A percentile compares a stretch with the other conserved stretches of the same genome.
phyloP scores from a whole-genome alignment of 176 grass and related monocot species.

The Canna indica region DNA sequence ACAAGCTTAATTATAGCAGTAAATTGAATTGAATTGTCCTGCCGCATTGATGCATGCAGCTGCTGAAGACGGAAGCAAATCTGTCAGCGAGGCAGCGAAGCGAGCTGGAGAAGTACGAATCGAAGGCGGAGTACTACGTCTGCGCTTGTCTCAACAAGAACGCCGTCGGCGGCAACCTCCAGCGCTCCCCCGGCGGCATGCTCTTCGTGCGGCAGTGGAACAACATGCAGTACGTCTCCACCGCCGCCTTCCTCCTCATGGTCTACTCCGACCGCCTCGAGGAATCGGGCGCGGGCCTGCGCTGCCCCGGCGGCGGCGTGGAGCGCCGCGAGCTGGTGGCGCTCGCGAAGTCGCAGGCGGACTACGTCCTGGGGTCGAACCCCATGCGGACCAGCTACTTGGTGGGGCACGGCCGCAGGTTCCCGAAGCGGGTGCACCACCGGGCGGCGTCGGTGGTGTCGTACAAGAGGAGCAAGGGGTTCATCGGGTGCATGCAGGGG shows the following conservation, averaged over 20 bases:
- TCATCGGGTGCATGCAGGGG: conserved; percentile 15
- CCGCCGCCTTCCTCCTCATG: conserved; percentile 8
- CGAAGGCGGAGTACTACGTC: conserved; percentile 9
- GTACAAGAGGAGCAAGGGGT: conserved; percentile 1
- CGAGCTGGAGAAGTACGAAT: background rate
- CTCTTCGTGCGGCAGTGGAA: conserved; percentile 18
- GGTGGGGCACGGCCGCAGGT: background rate
- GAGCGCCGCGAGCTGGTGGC: background rate
- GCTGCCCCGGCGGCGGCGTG: background rate
- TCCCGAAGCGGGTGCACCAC: background rate
- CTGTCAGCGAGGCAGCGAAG: background rate
- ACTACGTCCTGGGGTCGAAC: conserved; percentile 4
- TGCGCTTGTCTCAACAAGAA: conserved; percentile 12
- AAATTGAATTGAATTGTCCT: background rate
- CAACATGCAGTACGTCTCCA: conserved; percentile 15
- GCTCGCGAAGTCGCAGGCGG: background rate
- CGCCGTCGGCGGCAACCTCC: background rate
- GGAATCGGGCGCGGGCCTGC: background rate
- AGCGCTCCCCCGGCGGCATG: conserved; percentile 9
- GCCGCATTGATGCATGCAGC: background rate
- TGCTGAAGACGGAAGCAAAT: background rate
- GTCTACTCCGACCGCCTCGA: background rate
- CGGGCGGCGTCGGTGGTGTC: conserved; percentile 6
- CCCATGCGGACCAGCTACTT: conserved; percentile 7
- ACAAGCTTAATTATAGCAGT: no score